Conservation (phyloP, 1,139 yeast species). For the Hyphopichia buzzinii region DNA sequence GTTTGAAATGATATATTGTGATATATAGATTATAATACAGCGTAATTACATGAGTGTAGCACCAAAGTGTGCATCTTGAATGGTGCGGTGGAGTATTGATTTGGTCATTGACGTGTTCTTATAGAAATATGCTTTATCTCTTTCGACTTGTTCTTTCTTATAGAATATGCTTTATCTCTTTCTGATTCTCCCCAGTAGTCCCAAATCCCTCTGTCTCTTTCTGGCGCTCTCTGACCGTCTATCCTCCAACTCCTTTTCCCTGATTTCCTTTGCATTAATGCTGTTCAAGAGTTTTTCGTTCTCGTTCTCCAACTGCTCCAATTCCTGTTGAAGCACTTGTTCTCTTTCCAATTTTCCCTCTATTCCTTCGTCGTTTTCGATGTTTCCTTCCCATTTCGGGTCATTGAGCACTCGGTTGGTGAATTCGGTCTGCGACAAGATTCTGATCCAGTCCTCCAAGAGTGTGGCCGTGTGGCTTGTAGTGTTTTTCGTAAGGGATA, state of each 20-base stretch:
- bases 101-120: too few relatives aligned
- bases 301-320: constrained; percentile 25
- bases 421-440: constrained; percentile 45
- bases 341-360: constrained; percentile 19
- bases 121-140: too few relatives aligned
- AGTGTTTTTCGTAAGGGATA: constrained; percentile 30
- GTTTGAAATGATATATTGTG: too few relatives aligned
- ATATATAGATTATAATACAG: too few relatives aligned
- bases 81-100: too few relatives aligned
- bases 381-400: constrained; percentile 32
- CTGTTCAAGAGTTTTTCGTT: constrained; percentile 25
- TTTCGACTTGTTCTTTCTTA: neutral
- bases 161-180: too few relatives aligned
- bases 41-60: too few relatives aligned
- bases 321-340: constrained; percentile 22
- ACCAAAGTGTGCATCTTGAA: too few relatives aligned
- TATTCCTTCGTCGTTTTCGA: constrained; percentile 8
- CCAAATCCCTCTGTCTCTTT: constrained; percentile 26
- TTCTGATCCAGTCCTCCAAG: constrained; percentile 45
- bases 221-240: constrained; percentile 14
- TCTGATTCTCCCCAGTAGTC: constrained; percentile 10
- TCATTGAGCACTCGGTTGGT: constrained; percentile 36
- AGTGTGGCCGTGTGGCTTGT: constrained; percentile 36
- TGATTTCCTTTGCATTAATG: constrained; percentile 22
- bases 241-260: constrained; percentile 14